A percentile compares a stretch with the other conserved stretches of the same genome.
phyloP scores from a whole-genome alignment of 2,329 filamentous ascomycete genomes.

The Fusarium nygamai region DNA sequence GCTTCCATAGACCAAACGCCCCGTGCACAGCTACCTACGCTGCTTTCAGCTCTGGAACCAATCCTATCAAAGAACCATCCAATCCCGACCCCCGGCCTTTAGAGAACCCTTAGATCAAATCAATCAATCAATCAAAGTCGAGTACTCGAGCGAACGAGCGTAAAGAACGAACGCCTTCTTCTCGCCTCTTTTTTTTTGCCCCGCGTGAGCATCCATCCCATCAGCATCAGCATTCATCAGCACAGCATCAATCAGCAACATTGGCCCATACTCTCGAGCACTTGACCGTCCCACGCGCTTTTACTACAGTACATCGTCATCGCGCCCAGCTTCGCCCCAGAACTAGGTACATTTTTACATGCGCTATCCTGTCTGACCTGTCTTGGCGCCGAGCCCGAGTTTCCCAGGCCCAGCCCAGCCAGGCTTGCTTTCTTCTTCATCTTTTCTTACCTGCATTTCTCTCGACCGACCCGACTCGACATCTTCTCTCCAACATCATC shows the following conservation, averaged over 20 bases:
- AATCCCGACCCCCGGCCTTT: neutral
- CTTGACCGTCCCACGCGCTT: constrained; percentile 9
- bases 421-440: constrained; percentile 2
- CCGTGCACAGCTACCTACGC: constrained; percentile 24
- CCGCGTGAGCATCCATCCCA: constrained; percentile 26
- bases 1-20: constrained; percentile 22
- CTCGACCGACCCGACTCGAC: constrained; percentile 23
- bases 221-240: constrained; percentile 20
- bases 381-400: constrained; percentile 35
- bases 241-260: constrained; percentile 15
- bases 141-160: neutral
- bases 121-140: constrained; percentile 3
- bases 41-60: constrained; percentile 19
- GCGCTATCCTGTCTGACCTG: constrained; percentile 21
- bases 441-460: constrained; percentile 21
- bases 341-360: constrained; percentile 23
- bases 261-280: neutral
- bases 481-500: constrained; percentile 3
- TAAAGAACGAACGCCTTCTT: constrained; percentile 1
- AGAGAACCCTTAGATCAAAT: constrained; percentile 18
- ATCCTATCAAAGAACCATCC: constrained; percentile 4
- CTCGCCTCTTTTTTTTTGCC: constrained; percentile 13
- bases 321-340: constrained; percentile 10
- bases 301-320: constrained; percentile 15
- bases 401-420: constrained; percentile 11